Evolutionary conservation across 1,139 yeast species (phyloP).

Genomic region (Yamadazyma mexicana): DNA sequence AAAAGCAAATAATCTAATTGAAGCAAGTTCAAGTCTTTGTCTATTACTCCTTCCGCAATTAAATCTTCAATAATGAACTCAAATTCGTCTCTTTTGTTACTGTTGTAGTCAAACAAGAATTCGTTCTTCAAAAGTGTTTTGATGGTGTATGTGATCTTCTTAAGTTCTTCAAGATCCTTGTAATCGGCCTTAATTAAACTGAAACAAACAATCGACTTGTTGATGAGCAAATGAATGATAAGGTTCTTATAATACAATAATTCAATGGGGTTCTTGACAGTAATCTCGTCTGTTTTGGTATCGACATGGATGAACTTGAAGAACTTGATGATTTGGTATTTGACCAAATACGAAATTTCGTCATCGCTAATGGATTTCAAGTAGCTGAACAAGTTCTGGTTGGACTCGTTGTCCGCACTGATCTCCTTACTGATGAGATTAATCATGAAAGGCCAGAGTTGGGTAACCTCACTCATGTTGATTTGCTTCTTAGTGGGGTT

Average conservation of each 20-base stretch:
- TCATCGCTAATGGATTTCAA: conserved; percentile 17
- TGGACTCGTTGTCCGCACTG: conserved; percentile 14
- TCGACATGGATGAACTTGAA: conserved; percentile 37
- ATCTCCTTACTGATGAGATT: conserved; percentile 10
- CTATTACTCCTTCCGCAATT: conserved; percentile 18
- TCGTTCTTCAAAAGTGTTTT: conserved; percentile 45
- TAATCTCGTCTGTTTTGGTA: conserved; percentile 25
- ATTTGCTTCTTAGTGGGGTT: conserved; percentile 16
- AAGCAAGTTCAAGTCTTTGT: conserved; percentile 22
- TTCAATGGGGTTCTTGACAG: conserved; percentile 39
- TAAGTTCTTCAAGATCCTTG: conserved; percentile 3
- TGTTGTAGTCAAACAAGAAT: conserved; percentile 46
- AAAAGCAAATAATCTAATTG: conserved; percentile 26
- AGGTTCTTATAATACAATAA: conserved; percentile 46
- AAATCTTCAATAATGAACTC: conserved; percentile 31
- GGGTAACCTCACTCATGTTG: conserved; percentile 23
- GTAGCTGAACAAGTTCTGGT: conserved; percentile 11
- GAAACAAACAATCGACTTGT: conserved; percentile 36
- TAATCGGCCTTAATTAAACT: conserved; percentile 21
- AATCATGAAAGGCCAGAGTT: conserved; percentile 25
- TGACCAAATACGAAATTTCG: conserved; percentile 23
- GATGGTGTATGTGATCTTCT: conserved; percentile 15
- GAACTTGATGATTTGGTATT: conserved; percentile 31
- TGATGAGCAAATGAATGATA: conserved; percentile 41
- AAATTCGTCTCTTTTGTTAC: conserved; percentile 31